Base-by-base conservation (phyloP, 805 yeast genomes). In the Dipodascopsis tothii region DNA sequence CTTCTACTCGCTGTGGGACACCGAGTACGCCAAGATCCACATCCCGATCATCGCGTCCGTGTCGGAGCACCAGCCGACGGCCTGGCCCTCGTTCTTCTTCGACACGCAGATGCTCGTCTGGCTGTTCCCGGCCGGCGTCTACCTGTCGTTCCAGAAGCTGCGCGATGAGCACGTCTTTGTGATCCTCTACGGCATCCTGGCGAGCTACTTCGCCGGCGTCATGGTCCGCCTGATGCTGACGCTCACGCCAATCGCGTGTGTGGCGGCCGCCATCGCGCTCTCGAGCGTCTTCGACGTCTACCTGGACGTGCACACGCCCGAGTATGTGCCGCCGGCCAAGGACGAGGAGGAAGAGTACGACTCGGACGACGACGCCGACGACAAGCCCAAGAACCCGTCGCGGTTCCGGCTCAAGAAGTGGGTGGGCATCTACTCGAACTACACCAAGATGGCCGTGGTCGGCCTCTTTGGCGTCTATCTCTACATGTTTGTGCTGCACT, bases 61-160 rank as follows among this genome's bases (percentile, higher is more conserved):
- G 32, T 85, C 96, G 11, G 99, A 92, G 70, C 99, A 92, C 71
- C 99, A 92, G 72, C 99, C 99, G 47, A 90, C 97, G n/a, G 95
- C 98, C 3, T 92, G 99, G 99, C 95, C 97, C 7, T 79, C 96
- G 9, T 94, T 92, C 65, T 92, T 86, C 75, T 85, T 90, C 62
- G 98, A 92, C 64, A 81, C 92, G 40, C 84, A 80, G 58, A 77
- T 90, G 72, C 72, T 92, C 66, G 84, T 90, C 58, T 94, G 98
- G 98, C 72, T 92, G 56, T 92, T 92, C 84, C 98, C 99, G 41
- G 96, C 88, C 4, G 99, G 98, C 52, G 82, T 94, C 39, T 92
- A 84, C 68, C 66, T 92, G 54, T 74, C 90, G 56, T 84, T 92
- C 75, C 84, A 84, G 64, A 96, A 92, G 48, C 72, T 92, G 60